Evolutionary conservation across 176 grass and related monocot species (phyloP).

Genomic region (Phoenix dactylifera): DNA sequence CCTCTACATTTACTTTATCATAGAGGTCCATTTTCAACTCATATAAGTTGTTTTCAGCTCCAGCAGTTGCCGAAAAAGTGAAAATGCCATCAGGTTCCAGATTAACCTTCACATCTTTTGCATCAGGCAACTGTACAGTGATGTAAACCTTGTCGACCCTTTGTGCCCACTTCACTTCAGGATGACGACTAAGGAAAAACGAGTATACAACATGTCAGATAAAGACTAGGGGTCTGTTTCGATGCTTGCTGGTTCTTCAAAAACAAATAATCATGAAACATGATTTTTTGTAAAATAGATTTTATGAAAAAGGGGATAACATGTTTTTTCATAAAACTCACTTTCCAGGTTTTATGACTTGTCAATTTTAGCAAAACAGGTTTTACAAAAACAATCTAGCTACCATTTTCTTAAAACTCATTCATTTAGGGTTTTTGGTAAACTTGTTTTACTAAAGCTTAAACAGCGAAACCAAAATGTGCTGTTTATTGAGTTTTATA

Average conservation of each 20-base stretch:
- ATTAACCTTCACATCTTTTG: conserved; percentile 89
- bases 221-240: neutral
- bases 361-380: no score
- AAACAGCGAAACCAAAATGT: neutral
- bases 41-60: conserved; percentile 44
- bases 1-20: conserved; percentile 84
- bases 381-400: no score
- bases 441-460: no score
- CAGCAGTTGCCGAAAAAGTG: conserved; percentile 73
- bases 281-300: no score
- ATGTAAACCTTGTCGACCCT: conserved; percentile 87
- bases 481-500: no score
- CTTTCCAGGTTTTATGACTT: no score
- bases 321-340: no score
- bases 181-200: conserved; percentile 56
- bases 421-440: no score
- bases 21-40: conserved; percentile 68
- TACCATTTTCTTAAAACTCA: no score
- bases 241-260: no score
- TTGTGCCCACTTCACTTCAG: conserved; percentile 87
- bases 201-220: conserved; percentile 19
- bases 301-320: no score
- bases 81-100: conserved; percentile 84
- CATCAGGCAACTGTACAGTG: conserved; percentile 72
- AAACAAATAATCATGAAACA: no score